Base-by-base conservation (phyloP, 2,329 filamentous ascomycete species). In the Coniochaeta sp. region DNA sequence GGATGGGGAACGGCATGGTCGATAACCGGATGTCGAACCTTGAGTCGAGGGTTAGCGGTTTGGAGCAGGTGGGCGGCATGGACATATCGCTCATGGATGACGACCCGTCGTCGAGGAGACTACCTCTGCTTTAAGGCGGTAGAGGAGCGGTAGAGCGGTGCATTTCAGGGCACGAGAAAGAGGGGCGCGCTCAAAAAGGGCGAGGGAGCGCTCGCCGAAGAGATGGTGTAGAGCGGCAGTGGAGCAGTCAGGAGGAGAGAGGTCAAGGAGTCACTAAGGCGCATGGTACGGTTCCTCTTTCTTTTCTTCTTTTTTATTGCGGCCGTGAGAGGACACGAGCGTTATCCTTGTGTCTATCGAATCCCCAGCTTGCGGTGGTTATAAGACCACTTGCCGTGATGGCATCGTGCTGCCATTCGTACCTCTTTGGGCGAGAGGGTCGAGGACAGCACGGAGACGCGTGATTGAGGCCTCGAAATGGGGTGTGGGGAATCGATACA, bases 81-180 rank as follows among this genome's bases (percentile, higher is more conserved):
- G 66, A 69, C 31, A 59, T 69, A 47, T 64, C 62, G n/a, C 67
- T 69, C 66, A 68, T 69, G 66, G 67, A 68, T 14, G 65, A 69
- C 58, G 67, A 68, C 31, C 52, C 64, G 12, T 58, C 61, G 55
- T 26, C 47, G 8, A 52, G 47, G 24, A 31, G 47, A 14, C 19
- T 52, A 12, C 47, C 26, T 31, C 22, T 31, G 22, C 47, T 52
- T n/a, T 52, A 52, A 24, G 24, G 22, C 9, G 24, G 22, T 8
- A 31, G 47, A 12, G 2, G 19, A 4, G 5, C 14, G 47, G 3
- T 17, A 1, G 12, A 7, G 6, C 43, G 43, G 22, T 6, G 19
- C 11, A 17, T n/a, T 47, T 9, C 38, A 40, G 11, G 16, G 43
- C 19, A 47, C 19, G 7, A 24, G 2, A 19, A 47, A 24, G 28